Conservation (phyloP, 768 basidiomycete genomes). For the Suillus ampliporus region DNA sequence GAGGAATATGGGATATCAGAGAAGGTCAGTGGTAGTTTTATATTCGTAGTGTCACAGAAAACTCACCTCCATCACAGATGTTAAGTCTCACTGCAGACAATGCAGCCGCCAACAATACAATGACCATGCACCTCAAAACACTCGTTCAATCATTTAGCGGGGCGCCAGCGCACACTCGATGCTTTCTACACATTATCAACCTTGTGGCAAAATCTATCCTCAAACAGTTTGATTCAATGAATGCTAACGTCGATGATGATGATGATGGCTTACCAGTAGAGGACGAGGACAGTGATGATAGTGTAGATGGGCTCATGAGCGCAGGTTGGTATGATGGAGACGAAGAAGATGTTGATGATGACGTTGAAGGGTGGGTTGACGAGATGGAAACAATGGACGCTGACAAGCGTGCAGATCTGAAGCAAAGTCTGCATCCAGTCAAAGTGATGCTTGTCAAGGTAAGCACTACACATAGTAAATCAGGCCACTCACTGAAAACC, state of each 20-base stretch:
- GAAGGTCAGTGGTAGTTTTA: conserved; percentile 5
- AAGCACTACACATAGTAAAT: not conserved
- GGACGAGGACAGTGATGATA: conserved; percentile 2
- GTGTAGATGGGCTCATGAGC: not conserved
- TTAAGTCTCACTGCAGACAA: conserved; percentile 21
- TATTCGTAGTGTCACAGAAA: too few species aligned
- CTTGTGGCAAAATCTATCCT: too few species aligned
- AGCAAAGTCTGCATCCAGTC: conserved; percentile 18
- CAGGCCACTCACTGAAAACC: not conserved
- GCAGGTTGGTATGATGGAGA: not conserved
- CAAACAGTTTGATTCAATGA: not conserved
- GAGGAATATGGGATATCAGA: conserved; percentile 29
- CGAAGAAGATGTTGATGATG: conserved; percentile 2
- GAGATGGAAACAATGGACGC: not conserved
- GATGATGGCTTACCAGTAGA: not conserved
- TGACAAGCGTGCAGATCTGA: not conserved
- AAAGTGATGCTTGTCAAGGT: conserved; percentile 13
- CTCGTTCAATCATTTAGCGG: conserved; percentile 24
- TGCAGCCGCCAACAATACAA: conserved; percentile 32
- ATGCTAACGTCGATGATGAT: too few species aligned
- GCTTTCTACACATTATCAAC: conserved; percentile 37
- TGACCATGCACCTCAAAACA: conserved; percentile 26
- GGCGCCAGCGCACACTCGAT: not conserved
- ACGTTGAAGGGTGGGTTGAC: not conserved
- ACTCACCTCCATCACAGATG: too few species aligned